Evolutionary conservation across 768 basidiomycete genomes (phyloP).

Genomic region (Rhodotorula babjevae): DNA sequence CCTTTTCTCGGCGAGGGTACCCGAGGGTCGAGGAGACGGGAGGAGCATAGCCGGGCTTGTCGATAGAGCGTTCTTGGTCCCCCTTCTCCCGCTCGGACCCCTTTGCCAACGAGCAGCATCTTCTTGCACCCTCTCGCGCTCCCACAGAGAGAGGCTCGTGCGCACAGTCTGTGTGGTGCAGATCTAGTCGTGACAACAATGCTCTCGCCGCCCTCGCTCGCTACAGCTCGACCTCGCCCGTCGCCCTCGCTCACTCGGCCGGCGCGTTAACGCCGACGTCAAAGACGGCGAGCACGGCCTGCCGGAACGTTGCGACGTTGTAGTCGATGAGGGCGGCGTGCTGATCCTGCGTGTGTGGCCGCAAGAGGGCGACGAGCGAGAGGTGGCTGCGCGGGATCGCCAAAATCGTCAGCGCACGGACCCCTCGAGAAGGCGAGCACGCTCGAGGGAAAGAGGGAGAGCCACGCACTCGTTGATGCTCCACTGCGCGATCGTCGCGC

Average conservation of each 20-base stretch:
- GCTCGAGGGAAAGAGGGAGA: slow-evolving; percentile 47
- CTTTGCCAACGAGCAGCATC: too few species aligned
- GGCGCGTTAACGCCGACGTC: slow-evolving; percentile 55
- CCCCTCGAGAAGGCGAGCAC: background rate
- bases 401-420: background rate
- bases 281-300: slow-evolving; percentile 78
- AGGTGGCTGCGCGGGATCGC: slow-evolving; percentile 41
- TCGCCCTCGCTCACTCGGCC: background rate
- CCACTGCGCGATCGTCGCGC: slow-evolving; percentile 79
- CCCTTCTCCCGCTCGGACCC: too few species aligned
- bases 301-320: slow-evolving; percentile 75
- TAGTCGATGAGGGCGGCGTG: slow-evolving; percentile 74
- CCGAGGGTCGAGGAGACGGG: too few species aligned
- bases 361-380: slow-evolving; percentile 60
- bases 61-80: too few species aligned
- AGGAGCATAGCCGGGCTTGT: too few species aligned
- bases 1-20: too few species aligned
- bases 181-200: too few species aligned
- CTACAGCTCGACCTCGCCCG: too few species aligned
- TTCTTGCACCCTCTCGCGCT: too few species aligned
- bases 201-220: too few species aligned
- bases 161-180: too few species aligned
- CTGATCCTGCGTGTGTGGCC: slow-evolving; percentile 66
- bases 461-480: slow-evolving; percentile 66
- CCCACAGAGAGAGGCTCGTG: too few species aligned